Conservation (phyloP, 2,329 filamentous ascomycete genomes). For the Neoascochyta sp. region DNA sequence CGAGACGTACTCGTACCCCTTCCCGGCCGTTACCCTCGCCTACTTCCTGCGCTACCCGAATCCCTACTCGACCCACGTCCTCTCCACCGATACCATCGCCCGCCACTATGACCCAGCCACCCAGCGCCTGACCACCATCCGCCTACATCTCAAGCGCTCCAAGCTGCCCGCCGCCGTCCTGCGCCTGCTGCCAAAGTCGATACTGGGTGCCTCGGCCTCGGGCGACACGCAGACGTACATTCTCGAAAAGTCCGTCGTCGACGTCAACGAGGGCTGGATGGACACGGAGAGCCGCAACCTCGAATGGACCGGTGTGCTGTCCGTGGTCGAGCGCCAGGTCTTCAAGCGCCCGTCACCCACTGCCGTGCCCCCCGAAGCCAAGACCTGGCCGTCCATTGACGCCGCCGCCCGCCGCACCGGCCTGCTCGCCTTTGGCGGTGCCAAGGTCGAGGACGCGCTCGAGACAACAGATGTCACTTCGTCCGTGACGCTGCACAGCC, state of each 20-base stretch:
- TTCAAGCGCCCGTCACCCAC: conserved; percentile 52
- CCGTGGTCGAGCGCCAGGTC: conserved; percentile 70
- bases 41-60: conserved; percentile 90
- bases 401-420: conserved; percentile 30
- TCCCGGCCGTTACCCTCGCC: conserved; percentile 80
- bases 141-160: conserved; percentile 77
- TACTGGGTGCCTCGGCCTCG: conserved; percentile 57
- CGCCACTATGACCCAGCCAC: conserved; percentile 69
- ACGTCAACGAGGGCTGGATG: conserved; percentile 79
- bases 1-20: conserved; percentile 75
- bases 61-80: conserved; percentile 75
- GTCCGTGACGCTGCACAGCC: conserved; percentile 69
- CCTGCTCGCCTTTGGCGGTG: conserved; percentile 30
- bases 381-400: conserved; percentile 30
- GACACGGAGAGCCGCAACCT: conserved; percentile 75
- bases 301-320: conserved; percentile 76
- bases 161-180: conserved; percentile 71
- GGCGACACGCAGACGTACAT: conserved; percentile 74
- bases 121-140: conserved; percentile 71
- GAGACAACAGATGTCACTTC: conserved; percentile 65
- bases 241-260: conserved; percentile 73
- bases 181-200: conserved; percentile 68
- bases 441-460: conserved; percentile 27
- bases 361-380: conserved; percentile 18
- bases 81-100: conserved; percentile 78